Base-by-base conservation (phyloP, 257 asterid species). In the Nyctanthes arbortristis region DNA sequence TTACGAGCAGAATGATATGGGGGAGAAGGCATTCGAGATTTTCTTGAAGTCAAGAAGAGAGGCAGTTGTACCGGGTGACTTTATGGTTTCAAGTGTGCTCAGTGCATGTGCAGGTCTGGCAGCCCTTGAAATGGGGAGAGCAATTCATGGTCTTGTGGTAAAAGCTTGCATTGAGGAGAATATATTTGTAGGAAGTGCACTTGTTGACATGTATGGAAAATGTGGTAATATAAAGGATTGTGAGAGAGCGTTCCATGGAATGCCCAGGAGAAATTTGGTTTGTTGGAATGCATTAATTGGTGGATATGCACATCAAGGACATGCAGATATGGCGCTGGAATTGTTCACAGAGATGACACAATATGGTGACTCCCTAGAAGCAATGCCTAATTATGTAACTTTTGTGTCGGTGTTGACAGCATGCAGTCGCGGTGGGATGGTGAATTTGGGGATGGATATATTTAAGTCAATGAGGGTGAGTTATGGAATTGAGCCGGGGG, bases 201-300 rank as follows among this genome's bases (percentile, higher is more conserved):
- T 93, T 22, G 96, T 89, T 11, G 96, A 90, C 84, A 85, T 93
- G 98, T 93, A 93, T 43, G 98, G 92, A 0, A 90, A 91, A 65
- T 93, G 96, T 74, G 98, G 96, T 55, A 80, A 84, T 65, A 84
- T 90, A 25, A 88, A 84, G 49, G 86, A 83, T 55, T 87, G 98
- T 20, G 90, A 85, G 82, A 68, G 66, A 32, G 83, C 81, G 16
- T 90, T 89, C 70, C 64, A 65, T 45, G 77, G 67, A 25, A 71
- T 87, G 83, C 88, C 89, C 7, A 78, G 81, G 55, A 80, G 82
- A 73, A 92, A 92, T 74, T 75, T 89, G 76, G 75, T 88, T 12
- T 78, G 90, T 52, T 93, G 96, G 93, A 93, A 93, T 40, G 89
- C 97, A 2, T 55, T 93, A 81, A 82, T 93, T 31, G 94, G 98